Evolutionary conservation across 148 eudicot species (phyloP), one percentile per base, ranked within the genome.

Genomic region (Dianthus caryophyllus): DNA sequence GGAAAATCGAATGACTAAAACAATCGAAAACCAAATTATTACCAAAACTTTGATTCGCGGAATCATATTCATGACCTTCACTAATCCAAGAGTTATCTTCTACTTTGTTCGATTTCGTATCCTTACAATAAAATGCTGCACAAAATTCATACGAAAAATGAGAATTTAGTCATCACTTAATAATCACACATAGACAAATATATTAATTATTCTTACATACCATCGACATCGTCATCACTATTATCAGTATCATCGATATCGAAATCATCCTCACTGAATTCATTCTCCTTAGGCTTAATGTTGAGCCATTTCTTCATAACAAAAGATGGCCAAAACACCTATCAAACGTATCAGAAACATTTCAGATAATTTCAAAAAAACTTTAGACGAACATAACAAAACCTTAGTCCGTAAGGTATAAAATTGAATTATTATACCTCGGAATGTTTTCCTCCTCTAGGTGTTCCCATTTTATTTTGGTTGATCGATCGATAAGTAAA

Each of bases 291-390:
- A 7, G 98, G 94, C 59, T 81, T 77, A 33, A 92, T 89, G 75
- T 92, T 92, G 8, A 92, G 88, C 98, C 98, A 92, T 80, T 92
- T 92, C 79, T 87, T 92, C 98, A 87, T 87, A 72, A 92, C 83
- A 67, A 89, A 31, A 24, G 98, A 87, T 0, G 96, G 88, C 98
- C 96, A 89, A 74, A 84, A 89, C n/a, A n/a, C n/a, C n/a, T n/a
- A n/a, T n/a, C n/a, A n/a, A n/a, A n/a, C n/a, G n/a, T n/a, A n/a
- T n/a, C n/a, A n/a, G n/a, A n/a, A n/a, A n/a, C n/a, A n/a, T n/a
- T n/a, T n/a, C n/a, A n/a, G n/a, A n/a, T n/a, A n/a, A n/a, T n/a
- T n/a, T n/a, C n/a, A n/a, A n/a, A n/a, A n/a, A n/a, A n/a, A n/a
- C n/a, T n/a, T n/a, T n/a, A n/a, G n/a, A n/a, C n/a, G n/a, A n/a